A percentile compares a stretch with the other conserved stretches of the same genome.
Conservation (phyloP, 176 grass and related monocot species). For the Rhynchospora breviuscula region DNA sequence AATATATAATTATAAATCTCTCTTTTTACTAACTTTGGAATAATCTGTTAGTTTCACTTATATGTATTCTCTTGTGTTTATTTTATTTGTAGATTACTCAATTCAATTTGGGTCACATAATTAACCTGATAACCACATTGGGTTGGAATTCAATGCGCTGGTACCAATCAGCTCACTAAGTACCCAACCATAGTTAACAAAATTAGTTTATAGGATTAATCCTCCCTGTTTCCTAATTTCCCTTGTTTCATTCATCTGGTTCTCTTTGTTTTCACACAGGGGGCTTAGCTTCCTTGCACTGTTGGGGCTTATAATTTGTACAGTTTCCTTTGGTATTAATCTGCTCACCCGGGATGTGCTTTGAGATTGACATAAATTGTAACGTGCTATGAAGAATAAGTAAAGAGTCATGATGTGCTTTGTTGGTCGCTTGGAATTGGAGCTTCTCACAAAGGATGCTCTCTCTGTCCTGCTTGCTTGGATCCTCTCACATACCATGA, state of each 20-base stretch:
- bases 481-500: no score
- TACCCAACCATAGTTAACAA: background rate
- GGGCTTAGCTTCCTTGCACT: constrained; percentile 61
- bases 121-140: background rate
- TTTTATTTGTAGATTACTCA: background rate
- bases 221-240: no score
- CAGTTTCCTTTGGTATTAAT: constrained; percentile 66
- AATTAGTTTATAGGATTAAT: background rate
- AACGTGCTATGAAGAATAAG: background rate
- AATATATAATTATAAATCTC: constrained; percentile 18
- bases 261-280: constrained; percentile 23
- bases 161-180: background rate
- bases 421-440: background rate
- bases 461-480: background rate
- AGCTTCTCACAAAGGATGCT: background rate
- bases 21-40: background rate
- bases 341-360: constrained; percentile 54
- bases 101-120: no score
- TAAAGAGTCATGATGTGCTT: background rate
- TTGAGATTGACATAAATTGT: constrained; percentile 23
- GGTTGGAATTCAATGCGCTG: no score
- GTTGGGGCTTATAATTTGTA: constrained; percentile 64
- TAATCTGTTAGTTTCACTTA: no score
- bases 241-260: background rate
- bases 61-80: background rate